Evolutionary conservation across 116 monocot species (phyloP), one percentile per base, ranked within the genome.

Genomic region (Thalassia testudinum): DNA sequence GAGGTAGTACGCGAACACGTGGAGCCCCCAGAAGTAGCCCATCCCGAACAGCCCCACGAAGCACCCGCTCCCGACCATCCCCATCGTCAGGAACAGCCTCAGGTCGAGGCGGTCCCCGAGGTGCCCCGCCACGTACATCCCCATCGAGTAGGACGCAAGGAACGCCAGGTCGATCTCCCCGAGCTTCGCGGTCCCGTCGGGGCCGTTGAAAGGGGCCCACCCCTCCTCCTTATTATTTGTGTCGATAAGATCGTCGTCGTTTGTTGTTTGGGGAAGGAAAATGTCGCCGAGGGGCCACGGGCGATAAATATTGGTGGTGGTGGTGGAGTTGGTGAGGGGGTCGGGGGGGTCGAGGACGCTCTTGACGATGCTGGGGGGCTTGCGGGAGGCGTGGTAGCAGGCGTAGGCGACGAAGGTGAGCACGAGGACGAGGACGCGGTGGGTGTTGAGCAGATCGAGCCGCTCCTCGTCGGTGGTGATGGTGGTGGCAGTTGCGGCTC

Each of bases 371-470:
- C 74, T 74, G 48, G 74, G 45, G 11, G 82, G 73, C 67, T 78
- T 82, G 28, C 82, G 66, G 42, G 82, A 69, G 27, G 78, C 77
- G 63, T 82, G 82, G 78, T 71, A 82, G 59, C 64, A 51, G 53
- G 74, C 78, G 66, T 82, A 78, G 53, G 82, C 73, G 26, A 73
- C 1, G 66, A 77, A 82, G 62, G 76, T 82, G 62, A 82, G 74
- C 21, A 53, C 23, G 21, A 82, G 73, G 23, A 77, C 74, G 43
- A 61, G 57, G 43, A 43, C 16, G 20, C 45, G 47, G 67, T 51
- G 50, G 54, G 55, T 38, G 30, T 34, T 34, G 30, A 34, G 30
- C 6, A 34, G 30, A 34, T 34, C 30, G 30, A 10, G 30, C 10
- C 30, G 30, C 30, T 3, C 30, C n/a, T n/a, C n/a, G n/a, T n/a